Percentiles rank a stretch among this genome's conserved stretches.
These are phyloP conservation scores for Carex kokanica DNA, from an alignment of 176 grass and related monocot genomes.

Conservation along the genomic window DNA sequence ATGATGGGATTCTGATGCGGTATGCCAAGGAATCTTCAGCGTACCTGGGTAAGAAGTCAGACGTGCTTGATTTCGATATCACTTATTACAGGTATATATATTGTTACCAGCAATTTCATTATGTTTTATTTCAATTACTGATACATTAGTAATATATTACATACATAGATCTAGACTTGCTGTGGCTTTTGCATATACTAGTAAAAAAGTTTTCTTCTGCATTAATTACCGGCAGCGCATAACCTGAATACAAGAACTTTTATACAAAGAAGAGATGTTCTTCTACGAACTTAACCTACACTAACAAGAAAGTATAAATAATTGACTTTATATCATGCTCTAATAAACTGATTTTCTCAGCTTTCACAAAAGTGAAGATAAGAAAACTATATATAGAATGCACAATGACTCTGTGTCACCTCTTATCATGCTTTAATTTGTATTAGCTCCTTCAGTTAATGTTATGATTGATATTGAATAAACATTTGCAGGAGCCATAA, in stretches of 20 bases:
- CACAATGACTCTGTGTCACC: not conserved
- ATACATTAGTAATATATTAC: not conserved
- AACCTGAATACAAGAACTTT: not conserved
- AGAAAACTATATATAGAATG: not conserved
- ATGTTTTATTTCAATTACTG: not conserved
- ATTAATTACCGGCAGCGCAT: not conserved
- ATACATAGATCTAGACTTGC: not conserved
- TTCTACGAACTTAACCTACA: not conserved
- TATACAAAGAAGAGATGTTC: not conserved
- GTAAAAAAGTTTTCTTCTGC: not conserved
- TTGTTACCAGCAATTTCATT: not conserved
- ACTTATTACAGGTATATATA: constrained; percentile 53
- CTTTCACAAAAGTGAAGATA: not conserved
- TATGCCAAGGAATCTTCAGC: constrained; percentile 61
- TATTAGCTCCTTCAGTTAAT: not conserved
- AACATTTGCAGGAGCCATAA: constrained; percentile 8
- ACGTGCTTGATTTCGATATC: constrained; percentile 70
- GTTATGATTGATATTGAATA: not conserved
- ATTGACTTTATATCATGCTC: not conserved
- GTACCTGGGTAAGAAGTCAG: constrained; percentile 45
- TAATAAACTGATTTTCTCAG: no score
- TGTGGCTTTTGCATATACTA: not conserved
- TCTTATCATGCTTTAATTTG: not conserved
- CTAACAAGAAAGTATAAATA: not conserved
- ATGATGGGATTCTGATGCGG: constrained; percentile 61